Percentiles rank a stretch among this genome's conserved stretches.
Conservation (phyloP, 306 rosid genomes). For the Chamaecrista fasciculata region DNA sequence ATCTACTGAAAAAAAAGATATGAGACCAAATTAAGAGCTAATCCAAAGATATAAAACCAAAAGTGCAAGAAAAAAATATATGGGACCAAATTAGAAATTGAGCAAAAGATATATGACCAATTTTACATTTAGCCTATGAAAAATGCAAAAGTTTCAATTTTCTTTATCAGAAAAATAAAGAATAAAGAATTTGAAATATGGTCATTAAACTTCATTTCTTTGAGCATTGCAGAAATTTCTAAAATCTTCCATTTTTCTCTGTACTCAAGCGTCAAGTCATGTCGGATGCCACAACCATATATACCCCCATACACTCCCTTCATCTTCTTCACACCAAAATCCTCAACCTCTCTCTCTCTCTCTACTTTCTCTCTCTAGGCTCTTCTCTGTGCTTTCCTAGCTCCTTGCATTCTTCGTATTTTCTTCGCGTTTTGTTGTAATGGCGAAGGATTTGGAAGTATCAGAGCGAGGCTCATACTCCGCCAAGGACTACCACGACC, state of each 20-base stretch:
- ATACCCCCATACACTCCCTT: not conserved
- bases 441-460: conserved; percentile 64
- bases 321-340: not conserved
- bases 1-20: too few relatives aligned
- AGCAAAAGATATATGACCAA: too few relatives aligned
- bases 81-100: too few relatives aligned
- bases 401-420: not conserved
- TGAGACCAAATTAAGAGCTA: too few relatives aligned
- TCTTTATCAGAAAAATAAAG: not conserved
- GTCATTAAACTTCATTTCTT: too few relatives aligned
- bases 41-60: too few relatives aligned
- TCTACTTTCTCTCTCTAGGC: not conserved
- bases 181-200: too few relatives aligned
- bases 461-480: conserved; percentile 67
- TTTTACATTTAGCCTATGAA: too few relatives aligned
- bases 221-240: too few relatives aligned
- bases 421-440: not conserved
- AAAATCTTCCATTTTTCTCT: too few relatives aligned
- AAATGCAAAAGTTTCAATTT: not conserved
- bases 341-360: not conserved
- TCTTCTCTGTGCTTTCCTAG: not conserved
- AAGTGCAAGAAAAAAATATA: too few relatives aligned
- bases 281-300: not conserved
- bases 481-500: conserved; percentile 87
- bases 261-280: too few relatives aligned